Evolutionary conservation across 352 stramenopile genomes (phyloP).

Genomic region (Aphanomyces euteiches): DNA sequence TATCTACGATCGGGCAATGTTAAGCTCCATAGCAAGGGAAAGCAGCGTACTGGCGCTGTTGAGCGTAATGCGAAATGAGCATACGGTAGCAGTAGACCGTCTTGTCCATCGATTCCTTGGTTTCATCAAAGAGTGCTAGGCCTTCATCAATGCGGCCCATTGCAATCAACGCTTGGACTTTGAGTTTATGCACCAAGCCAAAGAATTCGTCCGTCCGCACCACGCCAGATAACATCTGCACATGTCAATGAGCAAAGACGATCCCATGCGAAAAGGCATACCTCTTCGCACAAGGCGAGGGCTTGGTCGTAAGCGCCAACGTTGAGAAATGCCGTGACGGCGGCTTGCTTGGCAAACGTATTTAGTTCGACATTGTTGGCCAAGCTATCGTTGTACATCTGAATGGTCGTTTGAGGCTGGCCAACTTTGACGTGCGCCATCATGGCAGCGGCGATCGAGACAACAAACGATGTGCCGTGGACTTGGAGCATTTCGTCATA

Average conservation of each 20-base stretch:
- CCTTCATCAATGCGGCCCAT: conserved; percentile 19
- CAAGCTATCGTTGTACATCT: neutral
- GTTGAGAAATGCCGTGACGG: conserved; percentile 17
- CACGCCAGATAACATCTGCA: neutral
- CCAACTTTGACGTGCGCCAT: conserved; percentile 69
- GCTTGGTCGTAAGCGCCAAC: conserved; percentile 2
- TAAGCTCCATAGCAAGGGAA: too few species aligned
- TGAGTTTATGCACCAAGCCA: conserved; percentile 25
- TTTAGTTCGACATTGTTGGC: neutral
- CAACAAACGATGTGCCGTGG: conserved; percentile 38
- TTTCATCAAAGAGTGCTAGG: conserved; percentile 57
- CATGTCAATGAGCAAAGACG: neutral
- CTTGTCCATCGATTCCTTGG: conserved; percentile 35
- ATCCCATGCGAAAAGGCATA: neutral
- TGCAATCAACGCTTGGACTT: conserved; percentile 23
- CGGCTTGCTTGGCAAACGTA: conserved; percentile 3
- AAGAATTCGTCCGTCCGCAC: neutral
- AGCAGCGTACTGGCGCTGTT: neutral
- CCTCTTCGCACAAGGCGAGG: conserved; percentile 19
- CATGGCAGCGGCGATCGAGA: conserved; percentile 66
- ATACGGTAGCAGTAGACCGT: conserved; percentile 23
- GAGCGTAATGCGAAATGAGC: conserved; percentile 16
- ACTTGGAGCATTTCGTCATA: conserved; percentile 56
- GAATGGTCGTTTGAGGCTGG: conserved; percentile 16
- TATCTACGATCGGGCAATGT: conserved; percentile 2